phyloP scores from a whole-genome alignment of 768 basidiomycete genomes.

The Chalciporus sphaerocephalus region DNA sequence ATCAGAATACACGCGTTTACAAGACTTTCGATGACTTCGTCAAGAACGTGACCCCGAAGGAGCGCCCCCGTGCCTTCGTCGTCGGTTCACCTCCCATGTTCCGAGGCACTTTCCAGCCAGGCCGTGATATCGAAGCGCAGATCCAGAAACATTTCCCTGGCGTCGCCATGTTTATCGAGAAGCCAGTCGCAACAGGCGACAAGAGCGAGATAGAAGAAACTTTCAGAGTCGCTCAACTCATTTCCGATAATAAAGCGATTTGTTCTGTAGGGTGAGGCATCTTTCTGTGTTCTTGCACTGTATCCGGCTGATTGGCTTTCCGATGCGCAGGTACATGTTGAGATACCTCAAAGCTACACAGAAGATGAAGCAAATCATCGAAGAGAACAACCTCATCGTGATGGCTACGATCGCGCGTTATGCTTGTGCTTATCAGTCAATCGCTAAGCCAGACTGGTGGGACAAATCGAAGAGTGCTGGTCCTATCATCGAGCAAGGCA shows the following conservation, averaged over 20 bases:
- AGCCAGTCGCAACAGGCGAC: conserved; percentile 84
- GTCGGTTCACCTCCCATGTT: conserved; percentile 93
- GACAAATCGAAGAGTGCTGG: conserved; percentile 85
- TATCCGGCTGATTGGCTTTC: neutral
- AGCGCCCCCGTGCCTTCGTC: conserved; percentile 76
- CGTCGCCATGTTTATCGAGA: conserved; percentile 87
- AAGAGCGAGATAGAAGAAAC: conserved; percentile 60
- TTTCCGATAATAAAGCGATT: conserved; percentile 65
- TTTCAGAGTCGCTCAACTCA: conserved; percentile 67
- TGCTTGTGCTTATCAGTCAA: conserved; percentile 79
- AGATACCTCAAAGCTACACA: conserved; percentile 91
- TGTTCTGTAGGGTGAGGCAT: conserved; percentile 80
- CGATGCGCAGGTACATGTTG: conserved; percentile 72
- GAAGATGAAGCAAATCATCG: conserved; percentile 93
- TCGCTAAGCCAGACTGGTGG: conserved; percentile 89
- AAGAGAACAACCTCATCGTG: conserved; percentile 89
- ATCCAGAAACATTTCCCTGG: conserved; percentile 85
- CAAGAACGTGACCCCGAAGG: conserved; percentile 57
- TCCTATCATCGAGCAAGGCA: conserved; percentile 87
- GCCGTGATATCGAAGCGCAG: conserved; percentile 83
- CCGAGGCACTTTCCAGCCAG: conserved; percentile 71
- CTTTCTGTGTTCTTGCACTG: conserved; percentile 1
- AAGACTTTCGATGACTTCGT: conserved; percentile 83
- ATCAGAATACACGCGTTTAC: conserved; percentile 82
- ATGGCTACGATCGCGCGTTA: conserved; percentile 97